phyloP scores from a whole-genome alignment of 768 basidiomycete genomes.

The Daedalea quercina region DNA sequence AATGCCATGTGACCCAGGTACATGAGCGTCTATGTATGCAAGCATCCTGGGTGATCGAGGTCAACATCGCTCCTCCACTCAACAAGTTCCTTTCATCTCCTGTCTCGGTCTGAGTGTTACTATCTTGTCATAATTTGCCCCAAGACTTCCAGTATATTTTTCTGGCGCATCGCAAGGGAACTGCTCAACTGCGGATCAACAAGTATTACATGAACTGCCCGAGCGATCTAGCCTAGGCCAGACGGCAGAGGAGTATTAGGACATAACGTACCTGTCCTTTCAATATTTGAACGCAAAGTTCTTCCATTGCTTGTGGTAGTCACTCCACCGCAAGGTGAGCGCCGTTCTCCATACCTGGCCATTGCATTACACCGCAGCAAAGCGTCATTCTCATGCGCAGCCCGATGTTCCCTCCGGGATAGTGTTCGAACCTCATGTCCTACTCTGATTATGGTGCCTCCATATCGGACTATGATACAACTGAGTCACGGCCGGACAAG shows the following conservation, averaged over 20 bases:
- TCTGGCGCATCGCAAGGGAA: too few species aligned
- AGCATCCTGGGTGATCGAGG: neutral
- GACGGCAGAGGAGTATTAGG: too few species aligned
- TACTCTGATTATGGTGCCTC: constrained; percentile 20
- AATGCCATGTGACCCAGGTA: neutral
- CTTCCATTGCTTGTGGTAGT: too few species aligned
- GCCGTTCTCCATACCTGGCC: neutral
- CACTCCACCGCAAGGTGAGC: neutral
- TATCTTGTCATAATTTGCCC: too few species aligned
- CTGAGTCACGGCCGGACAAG: constrained; percentile 56
- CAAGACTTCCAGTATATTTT: too few species aligned
- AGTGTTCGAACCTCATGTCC: constrained; percentile 11
- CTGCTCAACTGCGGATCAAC: too few species aligned
- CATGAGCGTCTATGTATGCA: neutral
- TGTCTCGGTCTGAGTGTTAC: too few species aligned
- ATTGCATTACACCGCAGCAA: neutral
- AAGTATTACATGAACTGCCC: too few species aligned
- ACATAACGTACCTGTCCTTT: too few species aligned
- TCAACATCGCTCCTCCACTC: neutral
- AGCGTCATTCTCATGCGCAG: constrained; percentile 9
- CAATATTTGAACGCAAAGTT: too few species aligned
- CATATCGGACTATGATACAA: constrained; percentile 18
- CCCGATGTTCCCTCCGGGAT: neutral
- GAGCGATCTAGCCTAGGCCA: too few species aligned
- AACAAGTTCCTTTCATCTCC: too few species aligned